These are phyloP conservation scores for Ramularia endophylla DNA, from an alignment of 2,329 filamentous ascomycete species.

Conservation along the genomic window DNA sequence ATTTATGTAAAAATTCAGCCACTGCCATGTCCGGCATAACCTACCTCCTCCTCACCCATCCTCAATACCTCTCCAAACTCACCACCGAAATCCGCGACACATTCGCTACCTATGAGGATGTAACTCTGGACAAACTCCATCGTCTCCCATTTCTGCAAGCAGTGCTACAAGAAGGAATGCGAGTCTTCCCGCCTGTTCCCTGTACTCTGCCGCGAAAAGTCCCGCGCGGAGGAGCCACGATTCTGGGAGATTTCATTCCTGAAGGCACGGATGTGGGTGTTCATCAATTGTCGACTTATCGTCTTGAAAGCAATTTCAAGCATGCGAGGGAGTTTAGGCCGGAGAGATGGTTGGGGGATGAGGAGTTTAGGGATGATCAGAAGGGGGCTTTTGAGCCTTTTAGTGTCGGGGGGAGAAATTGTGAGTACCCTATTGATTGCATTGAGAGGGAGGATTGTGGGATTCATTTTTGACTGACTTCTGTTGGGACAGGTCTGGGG, in stretches of 20 bases:
- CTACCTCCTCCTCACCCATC: constrained; percentile 29
- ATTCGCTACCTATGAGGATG: constrained; percentile 29
- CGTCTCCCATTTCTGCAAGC: constrained; percentile 34
- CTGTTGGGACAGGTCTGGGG: too few species aligned
- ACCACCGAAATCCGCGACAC: constrained; percentile 30
- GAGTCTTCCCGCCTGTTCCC: constrained; percentile 33
- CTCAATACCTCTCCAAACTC: constrained; percentile 25
- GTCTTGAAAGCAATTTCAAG: constrained; percentile 14
- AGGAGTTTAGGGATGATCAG: constrained; percentile 25
- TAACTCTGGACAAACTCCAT: constrained; percentile 29
- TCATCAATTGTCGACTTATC: constrained; percentile 18
- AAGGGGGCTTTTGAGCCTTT: constrained; percentile 28
- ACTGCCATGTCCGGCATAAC: constrained; percentile 30
- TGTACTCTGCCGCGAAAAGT: constrained; percentile 20
- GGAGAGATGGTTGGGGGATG: constrained; percentile 28
- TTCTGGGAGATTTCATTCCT: constrained; percentile 18
- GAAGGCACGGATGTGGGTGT: constrained; percentile 11
- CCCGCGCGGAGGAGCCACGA: constrained; percentile 17
- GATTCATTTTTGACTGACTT: too few species aligned
- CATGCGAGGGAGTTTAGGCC: constrained; percentile 25
- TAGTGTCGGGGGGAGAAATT: constrained; percentile 22
- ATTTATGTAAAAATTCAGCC: too few species aligned
- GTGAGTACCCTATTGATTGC: too few species aligned
- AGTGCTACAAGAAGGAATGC: constrained; percentile 31
- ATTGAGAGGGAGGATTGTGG: too few species aligned